Percentiles rank a stretch among this genome's conserved stretches.
Evolutionary conservation across 495 filamentous ascomycete genomes (phyloP).

Genomic region (Geoglossum glabrum): DNA sequence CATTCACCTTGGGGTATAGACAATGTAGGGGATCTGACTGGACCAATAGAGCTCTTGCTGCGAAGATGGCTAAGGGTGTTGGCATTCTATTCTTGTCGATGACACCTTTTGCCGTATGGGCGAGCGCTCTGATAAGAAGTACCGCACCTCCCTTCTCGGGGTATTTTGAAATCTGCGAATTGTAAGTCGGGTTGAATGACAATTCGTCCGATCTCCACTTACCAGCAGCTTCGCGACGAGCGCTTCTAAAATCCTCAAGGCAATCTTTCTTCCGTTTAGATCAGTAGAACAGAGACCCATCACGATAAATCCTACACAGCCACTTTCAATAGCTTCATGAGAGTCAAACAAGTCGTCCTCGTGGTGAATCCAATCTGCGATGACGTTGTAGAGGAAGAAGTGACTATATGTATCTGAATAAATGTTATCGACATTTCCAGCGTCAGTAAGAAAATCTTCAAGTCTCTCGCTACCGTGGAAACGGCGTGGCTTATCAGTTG

Average conservation of each 20-base stretch:
- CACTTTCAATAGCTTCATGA: not conserved
- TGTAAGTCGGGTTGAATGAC: not conserved
- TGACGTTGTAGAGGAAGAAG: not conserved
- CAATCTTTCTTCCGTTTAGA: not conserved
- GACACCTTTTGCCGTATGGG: slow-evolving; percentile 42
- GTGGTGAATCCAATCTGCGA: not conserved
- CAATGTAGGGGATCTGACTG: slow-evolving; percentile 58
- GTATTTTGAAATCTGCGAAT: slow-evolving; percentile 36
- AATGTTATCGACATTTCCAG: not conserved
- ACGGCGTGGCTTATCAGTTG: not conserved
- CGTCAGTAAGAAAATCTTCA: not conserved
- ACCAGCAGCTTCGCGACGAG: not conserved
- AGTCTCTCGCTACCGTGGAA: not conserved
- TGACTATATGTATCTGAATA: not conserved
- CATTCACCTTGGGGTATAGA: slow-evolving; percentile 74
- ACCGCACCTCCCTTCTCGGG: slow-evolving; percentile 56
- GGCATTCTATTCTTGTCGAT: slow-evolving; percentile 42
- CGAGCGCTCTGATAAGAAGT: slow-evolving; percentile 55
- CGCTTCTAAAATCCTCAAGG: not conserved
- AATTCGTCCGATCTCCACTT: not conserved
- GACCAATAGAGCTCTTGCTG: slow-evolving; percentile 44
- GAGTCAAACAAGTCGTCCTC: not conserved
- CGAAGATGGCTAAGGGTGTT: slow-evolving; percentile 52
- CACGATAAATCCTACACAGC: not conserved
- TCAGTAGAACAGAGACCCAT: not conserved